These are phyloP conservation scores for Harrya chromipes DNA, from an alignment of 768 basidiomycete species.

Conservation along the genomic window DNA sequence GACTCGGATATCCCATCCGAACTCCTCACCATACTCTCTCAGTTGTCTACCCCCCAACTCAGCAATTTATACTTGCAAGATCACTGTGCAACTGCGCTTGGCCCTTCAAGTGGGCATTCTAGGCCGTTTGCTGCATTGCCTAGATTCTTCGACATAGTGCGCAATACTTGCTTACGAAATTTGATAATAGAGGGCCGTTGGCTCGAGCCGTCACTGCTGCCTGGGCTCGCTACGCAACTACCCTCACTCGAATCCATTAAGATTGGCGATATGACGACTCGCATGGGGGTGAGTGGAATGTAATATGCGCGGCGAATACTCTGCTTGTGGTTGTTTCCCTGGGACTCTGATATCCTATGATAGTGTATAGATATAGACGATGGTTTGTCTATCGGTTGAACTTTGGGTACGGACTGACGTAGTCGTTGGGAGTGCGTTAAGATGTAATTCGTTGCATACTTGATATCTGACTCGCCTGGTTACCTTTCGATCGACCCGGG, in stretches of 20 bases:
- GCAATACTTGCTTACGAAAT: constrained; percentile 6
- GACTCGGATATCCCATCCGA: constrained; percentile 68
- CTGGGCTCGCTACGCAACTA: constrained; percentile 11
- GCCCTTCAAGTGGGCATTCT: background rate
- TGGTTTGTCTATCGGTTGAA: constrained; percentile 5
- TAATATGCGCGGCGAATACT: constrained; percentile 1
- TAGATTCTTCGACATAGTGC: constrained; percentile 6
- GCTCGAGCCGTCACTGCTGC: constrained; percentile 15
- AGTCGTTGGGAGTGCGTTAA: background rate
- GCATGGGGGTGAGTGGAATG: constrained; percentile 8
- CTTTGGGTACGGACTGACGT: constrained; percentile 2
- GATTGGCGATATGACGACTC: constrained; percentile 4
- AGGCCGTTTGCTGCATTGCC: constrained; percentile 43
- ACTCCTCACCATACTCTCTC: constrained; percentile 49
- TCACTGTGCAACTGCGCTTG: constrained; percentile 11
- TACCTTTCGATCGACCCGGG: too few species aligned
- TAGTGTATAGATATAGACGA: background rate
- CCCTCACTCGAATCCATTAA: constrained; percentile 13
- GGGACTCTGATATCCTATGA: constrained; percentile 2
- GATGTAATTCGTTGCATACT: background rate
- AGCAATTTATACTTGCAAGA: constrained; percentile 48
- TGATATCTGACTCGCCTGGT: background rate
- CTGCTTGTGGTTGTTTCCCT: constrained; percentile 5
- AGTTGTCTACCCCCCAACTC: constrained; percentile 48
- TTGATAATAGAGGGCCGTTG: constrained; percentile 29